Percentiles rank a stretch among this genome's conserved stretches.
These are phyloP conservation scores for Ophiostoma tasmaniense DNA, from an alignment of 2,329 filamentous ascomycete species.

Conservation along the genomic window DNA sequence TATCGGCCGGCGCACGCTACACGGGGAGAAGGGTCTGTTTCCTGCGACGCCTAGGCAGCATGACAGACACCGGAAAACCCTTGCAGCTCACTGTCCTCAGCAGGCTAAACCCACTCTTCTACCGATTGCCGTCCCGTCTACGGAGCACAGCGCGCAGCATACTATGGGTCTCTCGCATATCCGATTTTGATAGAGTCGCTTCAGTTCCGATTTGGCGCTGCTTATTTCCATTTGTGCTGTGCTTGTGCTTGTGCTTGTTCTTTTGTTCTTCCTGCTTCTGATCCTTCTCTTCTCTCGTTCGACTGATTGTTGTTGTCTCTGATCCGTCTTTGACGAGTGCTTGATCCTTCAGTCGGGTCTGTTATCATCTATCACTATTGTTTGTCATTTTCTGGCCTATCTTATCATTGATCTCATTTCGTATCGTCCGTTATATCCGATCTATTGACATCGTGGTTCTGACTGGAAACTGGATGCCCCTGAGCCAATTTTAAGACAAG, in stretches of 20 bases:
- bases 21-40: neutral
- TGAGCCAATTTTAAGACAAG: neutral
- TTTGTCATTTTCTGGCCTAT: neutral
- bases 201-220: neutral
- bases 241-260: neutral
- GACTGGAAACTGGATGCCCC: neutral
- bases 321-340: neutral
- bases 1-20: neutral
- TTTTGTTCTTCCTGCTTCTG: neutral
- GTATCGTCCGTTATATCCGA: neutral
- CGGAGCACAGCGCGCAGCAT: neutral
- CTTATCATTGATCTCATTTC: neutral
- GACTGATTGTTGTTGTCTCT: neutral
- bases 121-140: slow-evolving; percentile 5
- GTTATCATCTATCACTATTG: neutral
- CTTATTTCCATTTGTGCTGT: neutral
- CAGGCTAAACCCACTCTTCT: neutral
- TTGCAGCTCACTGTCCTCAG: neutral
- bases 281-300: neutral
- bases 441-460: neutral
- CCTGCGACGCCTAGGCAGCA: neutral
- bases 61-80: slow-evolving; percentile 4
- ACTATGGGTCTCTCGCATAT: neutral
- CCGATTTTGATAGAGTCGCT: neutral
- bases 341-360: too few relatives aligned